Evolutionary conservation across 306 rosid species (phyloP).

Genomic region (Prunus salicina): DNA sequence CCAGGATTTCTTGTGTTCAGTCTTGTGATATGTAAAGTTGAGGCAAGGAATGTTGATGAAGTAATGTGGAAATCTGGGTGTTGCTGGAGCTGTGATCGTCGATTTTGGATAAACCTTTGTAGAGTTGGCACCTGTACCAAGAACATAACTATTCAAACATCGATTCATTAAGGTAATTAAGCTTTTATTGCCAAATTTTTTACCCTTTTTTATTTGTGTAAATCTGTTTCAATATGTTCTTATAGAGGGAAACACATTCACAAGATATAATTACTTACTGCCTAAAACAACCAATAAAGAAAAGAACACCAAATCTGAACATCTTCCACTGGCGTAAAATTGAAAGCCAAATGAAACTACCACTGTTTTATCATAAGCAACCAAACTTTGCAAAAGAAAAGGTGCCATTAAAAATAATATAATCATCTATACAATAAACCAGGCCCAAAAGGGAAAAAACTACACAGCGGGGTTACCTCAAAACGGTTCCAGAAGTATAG

Average conservation of each 20-base stretch:
- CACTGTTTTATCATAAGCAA: background rate
- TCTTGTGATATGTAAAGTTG: conserved; percentile 97
- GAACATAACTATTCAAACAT: background rate
- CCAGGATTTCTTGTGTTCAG: conserved; percentile 82
- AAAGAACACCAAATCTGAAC: background rate
- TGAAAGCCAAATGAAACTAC: background rate
- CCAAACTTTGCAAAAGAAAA: background rate
- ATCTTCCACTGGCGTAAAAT: background rate
- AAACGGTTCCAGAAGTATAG: conserved; percentile 97
- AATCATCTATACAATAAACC: background rate
- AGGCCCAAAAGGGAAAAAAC: background rate
- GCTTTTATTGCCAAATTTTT: too few species aligned
- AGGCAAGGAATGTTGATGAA: conserved; percentile 92
- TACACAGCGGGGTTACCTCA: conserved; percentile 52
- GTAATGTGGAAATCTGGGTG: conserved; percentile 97
- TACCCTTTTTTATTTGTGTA: too few species aligned
- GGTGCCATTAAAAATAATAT: background rate
- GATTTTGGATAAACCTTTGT: conserved; percentile 89
- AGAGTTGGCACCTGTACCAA: conserved; percentile 81
- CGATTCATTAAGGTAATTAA: background rate
- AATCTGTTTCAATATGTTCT: too few species aligned
- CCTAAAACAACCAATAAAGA: background rate
- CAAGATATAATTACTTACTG: background rate
- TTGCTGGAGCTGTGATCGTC: conserved; percentile 85
- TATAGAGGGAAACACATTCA: too few species aligned